Base-by-base conservation (phyloP, 352 stramenopile species). In the Phytophthora pini region DNA sequence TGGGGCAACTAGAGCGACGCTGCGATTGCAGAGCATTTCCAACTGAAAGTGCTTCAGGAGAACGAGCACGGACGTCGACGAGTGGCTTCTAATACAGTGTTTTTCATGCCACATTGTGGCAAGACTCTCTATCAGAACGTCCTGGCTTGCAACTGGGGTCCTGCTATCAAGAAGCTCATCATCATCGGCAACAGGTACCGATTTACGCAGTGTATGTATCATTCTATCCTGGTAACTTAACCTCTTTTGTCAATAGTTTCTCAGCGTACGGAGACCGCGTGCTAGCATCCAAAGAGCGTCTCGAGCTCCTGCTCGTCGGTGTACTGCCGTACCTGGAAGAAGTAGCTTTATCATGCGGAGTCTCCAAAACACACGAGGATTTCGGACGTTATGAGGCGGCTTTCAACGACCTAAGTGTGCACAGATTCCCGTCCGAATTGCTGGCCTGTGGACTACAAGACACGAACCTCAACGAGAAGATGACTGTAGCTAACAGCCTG, bases 81-180 rank as follows among this genome's bases (percentile, higher is more conserved):
- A 0, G 77, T 77, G 11, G 15, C 34, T 5, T 32, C 27, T 32
- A 68, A 72, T 7, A 97, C 89, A 4, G 76, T 97, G 11, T 97
- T 97, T 55, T 97, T 95, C 75, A 97, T 98, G 91, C 92, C 92
- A 11, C 92, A 98, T 61, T 98, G 92, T 55, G 84, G 85, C 20
- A 82, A 87, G 44, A 69, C 65, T 48, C 76, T 98, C 15, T 98
- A 98, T 71, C 71, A 94, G 69, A 97, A 98, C 65, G 80, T 97
- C 15, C 64, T 98, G 11, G 80, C 81, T 45, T 82, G 82, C 55
- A 97, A 97, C 61, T 96, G 87, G 84, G 68, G 68, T 8, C 59
- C 43, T 9, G 53, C 49, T 5, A 63, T 84, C 5, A 39, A 58
- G 7, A 65, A 87, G 29, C 36, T 94, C 32, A 31, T 90, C 38